phyloP scores from a whole-genome alignment of 192 early-diverging fungal species.

The Phycomyces nitens region DNA sequence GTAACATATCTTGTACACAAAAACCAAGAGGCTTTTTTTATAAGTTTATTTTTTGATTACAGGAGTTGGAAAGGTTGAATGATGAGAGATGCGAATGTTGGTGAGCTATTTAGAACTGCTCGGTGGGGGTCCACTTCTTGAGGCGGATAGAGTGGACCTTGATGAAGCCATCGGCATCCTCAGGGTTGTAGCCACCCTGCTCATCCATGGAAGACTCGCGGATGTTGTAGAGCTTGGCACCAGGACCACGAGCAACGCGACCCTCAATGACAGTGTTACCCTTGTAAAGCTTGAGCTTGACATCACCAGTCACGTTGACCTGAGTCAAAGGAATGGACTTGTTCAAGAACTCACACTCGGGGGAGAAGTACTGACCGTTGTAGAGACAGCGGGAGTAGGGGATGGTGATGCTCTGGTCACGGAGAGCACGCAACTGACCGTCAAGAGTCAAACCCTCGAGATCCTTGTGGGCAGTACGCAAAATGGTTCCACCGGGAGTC shows the following conservation, averaged over 20 bases:
- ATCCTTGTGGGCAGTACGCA: constrained; percentile 93
- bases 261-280: constrained; percentile 88
- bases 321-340: constrained; percentile 81
- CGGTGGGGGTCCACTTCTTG: constrained; percentile 66
- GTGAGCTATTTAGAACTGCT: not conserved
- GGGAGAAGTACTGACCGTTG: constrained; percentile 97
- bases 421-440: constrained; percentile 89
- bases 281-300: constrained; percentile 96
- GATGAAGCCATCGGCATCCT: constrained; percentile 96
- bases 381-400: constrained; percentile 76
- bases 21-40: too few relatives aligned
- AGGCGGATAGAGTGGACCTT: constrained; percentile 95
- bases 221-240: constrained; percentile 89
- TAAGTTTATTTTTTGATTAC: too few relatives aligned
- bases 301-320: constrained; percentile 84
- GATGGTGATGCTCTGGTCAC: constrained; percentile 89
- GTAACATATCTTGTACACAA: too few relatives aligned
- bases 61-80: too few relatives aligned
- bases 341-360: constrained; percentile 89
- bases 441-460: constrained; percentile 94
- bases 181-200: constrained; percentile 86
- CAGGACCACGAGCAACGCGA: constrained; percentile 65
- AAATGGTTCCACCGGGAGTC: constrained; percentile 95
- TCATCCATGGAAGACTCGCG: constrained; percentile 96
- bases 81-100: too few relatives aligned